A percentile compares a stretch with the other conserved stretches of the same genome.
Conservation (phyloP, 306 rosid species). For the Lagenaria siceraria region DNA sequence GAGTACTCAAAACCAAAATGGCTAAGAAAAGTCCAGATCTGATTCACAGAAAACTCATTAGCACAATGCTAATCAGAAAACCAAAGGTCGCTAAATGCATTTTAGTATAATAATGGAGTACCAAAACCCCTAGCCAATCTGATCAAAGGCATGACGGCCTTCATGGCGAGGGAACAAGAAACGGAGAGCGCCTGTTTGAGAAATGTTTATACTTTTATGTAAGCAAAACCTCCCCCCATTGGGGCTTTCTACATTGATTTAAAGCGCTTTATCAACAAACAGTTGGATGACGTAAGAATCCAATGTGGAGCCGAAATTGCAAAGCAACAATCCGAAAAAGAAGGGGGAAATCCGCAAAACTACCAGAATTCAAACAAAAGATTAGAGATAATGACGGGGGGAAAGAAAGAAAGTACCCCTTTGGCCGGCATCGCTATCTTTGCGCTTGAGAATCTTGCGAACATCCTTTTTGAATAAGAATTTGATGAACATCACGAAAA, state of each 20-base stretch:
- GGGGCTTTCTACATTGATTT: neutral
- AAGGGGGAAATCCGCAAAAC: neutral
- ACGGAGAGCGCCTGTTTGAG: neutral
- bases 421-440: conserved; percentile 95
- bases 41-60: neutral
- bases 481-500: conserved; percentile 40
- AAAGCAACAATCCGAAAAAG: neutral
- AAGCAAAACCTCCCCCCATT: neutral
- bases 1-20: neutral
- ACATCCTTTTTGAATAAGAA: conserved; percentile 58
- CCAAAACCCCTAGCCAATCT: neutral
- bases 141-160: neutral
- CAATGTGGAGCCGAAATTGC: neutral
- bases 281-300: neutral
- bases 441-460: conserved; percentile 84
- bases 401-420: conserved; percentile 31
- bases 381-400: neutral
- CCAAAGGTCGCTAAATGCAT: neutral
- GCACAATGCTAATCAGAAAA: neutral
- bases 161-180: neutral
- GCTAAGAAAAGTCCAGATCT: neutral
- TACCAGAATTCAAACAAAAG: neutral
- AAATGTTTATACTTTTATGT: neutral
- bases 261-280: neutral
- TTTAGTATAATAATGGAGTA: neutral